Conservation (phyloP, 176 grass and related monocot species). For the Olyra latifolia region DNA sequence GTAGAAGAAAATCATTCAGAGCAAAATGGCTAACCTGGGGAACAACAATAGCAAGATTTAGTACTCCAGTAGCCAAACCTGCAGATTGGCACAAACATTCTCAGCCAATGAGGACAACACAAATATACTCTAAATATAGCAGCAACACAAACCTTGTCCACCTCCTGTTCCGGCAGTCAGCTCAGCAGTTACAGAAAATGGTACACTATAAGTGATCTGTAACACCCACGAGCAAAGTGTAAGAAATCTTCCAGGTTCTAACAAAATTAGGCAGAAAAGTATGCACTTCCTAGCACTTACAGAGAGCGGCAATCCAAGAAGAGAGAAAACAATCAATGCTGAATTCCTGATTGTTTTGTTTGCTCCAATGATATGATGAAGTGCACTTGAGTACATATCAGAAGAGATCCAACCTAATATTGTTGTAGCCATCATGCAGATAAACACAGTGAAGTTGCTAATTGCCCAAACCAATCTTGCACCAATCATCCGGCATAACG, state of each 20-base stretch:
- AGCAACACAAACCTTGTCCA: conserved; percentile 76
- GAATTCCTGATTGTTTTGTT: conserved; percentile 59
- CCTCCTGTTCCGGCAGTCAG: conserved; percentile 86
- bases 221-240: conserved; percentile 9
- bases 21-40: conserved; percentile 58
- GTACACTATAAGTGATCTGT: conserved; percentile 94
- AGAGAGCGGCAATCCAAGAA: conserved; percentile 90
- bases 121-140: neutral
- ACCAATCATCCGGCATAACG: conserved; percentile 76
- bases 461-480: conserved; percentile 92
- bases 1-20: neutral
- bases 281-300: conserved; percentile 44
- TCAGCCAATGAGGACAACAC: neutral
- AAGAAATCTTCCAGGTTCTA: conserved; percentile 21
- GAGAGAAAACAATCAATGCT: conserved; percentile 80
- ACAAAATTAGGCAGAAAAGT: neutral
- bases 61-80: conserved; percentile 95
- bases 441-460: conserved; percentile 92
- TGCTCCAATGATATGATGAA: conserved; percentile 77
- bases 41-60: conserved; percentile 92
- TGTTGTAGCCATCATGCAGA: conserved; percentile 87
- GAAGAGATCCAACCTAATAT: conserved; percentile 73
- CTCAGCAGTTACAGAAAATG: conserved; percentile 89
- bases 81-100: conserved; percentile 22
- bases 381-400: conserved; percentile 47